Base-by-base conservation (phyloP, 768 basidiomycete species). In the Lentinus brumalis region DNA sequence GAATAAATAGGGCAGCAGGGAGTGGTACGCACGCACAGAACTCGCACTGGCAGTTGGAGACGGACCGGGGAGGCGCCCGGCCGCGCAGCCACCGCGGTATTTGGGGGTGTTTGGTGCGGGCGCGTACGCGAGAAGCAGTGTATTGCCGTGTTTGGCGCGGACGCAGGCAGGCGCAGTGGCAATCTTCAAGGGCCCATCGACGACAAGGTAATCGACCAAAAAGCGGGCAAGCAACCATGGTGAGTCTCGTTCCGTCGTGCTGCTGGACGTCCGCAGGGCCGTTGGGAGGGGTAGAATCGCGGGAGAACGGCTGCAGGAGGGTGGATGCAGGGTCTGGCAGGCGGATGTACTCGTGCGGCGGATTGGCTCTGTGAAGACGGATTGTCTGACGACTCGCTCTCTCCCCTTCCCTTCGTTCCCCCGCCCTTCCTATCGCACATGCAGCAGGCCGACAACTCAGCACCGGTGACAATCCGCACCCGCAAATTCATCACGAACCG, bases 401-500 rank as follows among this genome's bases (percentile, higher is more conserved):
- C 52, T 38, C 39, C 21, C 29, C 52, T 26, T 53, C 21, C n/a
- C 40, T 42, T 21, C 47, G 16, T 39, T 55, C 35, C 51, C 53
- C 18, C 59, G 29, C 64, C 57, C 11, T 50, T 62, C 66, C 58
- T 66, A 53, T 16, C 30, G 41, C 21, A 30, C 62, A 66, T 73
- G 21, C 69, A 92, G 21, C 69, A 92, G 91, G 84, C 90, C 79
- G 91, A 91, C 75, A 81, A 76, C 75, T 81, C 86, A 76, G 85
- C 92, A 76, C 88, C 96, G 61, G 84, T 99, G 69, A 99, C 97
- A 67, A 84, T 99, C 75, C 93, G 97, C 71, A 97, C 97, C 57
- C 92, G 96, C 77, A 98, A 99, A 84, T 98, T 98, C 83, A 92
- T 98, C 78, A 97, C 96, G 74, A 99, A 99, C 86, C 94, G 95